phyloP scores from a whole-genome alignment of 768 basidiomycete genomes.

The Trametopsis cervina region DNA sequence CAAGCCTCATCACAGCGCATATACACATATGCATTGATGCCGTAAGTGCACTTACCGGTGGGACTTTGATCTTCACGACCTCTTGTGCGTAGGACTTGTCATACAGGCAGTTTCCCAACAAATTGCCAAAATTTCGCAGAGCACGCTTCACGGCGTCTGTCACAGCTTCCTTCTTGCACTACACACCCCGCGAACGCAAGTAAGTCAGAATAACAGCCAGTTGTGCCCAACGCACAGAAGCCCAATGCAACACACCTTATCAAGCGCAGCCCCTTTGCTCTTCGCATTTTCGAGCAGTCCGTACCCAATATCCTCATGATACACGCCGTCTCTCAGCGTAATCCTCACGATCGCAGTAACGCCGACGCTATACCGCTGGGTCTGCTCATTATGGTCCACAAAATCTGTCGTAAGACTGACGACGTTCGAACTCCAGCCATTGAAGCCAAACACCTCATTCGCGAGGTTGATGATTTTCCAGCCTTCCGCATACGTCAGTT shows the following conservation, averaged over 20 bases:
- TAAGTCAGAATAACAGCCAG: not conserved
- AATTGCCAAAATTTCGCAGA: constrained; percentile 86
- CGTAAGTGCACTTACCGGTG: constrained; percentile 67
- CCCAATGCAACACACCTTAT: constrained; percentile 65
- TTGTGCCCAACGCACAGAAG: not conserved
- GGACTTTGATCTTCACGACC: constrained; percentile 81
- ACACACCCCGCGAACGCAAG: constrained; percentile 6
- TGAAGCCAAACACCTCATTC: constrained; percentile 97
- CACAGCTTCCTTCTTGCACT: constrained; percentile 99
- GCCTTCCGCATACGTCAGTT: constrained; percentile 91
- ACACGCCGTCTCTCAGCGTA: constrained; percentile 80
- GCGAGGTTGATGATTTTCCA: constrained; percentile 98
- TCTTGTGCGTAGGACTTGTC: constrained; percentile 87
- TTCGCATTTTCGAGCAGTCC: constrained; percentile 81
- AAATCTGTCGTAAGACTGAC: constrained; percentile 73
- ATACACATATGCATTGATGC: constrained; percentile 9
- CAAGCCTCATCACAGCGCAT: not conserved
- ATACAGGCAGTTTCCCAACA: constrained; percentile 96
- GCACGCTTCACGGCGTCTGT: constrained; percentile 93
- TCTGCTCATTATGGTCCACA: constrained; percentile 67
- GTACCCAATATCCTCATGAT: constrained; percentile 92
- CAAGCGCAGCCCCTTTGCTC: constrained; percentile 78
- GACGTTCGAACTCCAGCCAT: constrained; percentile 87
- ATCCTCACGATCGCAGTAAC: constrained; percentile 84
- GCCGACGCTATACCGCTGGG: constrained; percentile 59